Percentiles rank a stretch among this genome's conserved stretches.
phyloP scores from a whole-genome alignment of 1,139 yeast genomes.

The Suhomyces coccinellae region DNA sequence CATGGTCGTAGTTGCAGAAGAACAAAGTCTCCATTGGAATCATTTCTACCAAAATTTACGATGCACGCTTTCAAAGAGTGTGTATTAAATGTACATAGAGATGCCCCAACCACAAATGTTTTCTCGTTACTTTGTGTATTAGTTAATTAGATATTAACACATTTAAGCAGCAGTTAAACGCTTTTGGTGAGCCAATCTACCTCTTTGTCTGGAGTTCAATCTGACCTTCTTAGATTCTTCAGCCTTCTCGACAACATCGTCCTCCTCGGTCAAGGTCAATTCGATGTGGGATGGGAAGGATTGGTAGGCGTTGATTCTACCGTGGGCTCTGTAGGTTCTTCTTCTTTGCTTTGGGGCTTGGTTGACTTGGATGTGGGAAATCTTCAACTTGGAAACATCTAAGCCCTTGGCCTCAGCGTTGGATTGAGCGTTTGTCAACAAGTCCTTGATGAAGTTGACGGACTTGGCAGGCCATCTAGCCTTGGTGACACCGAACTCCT shows the following conservation, averaged over 20 bases:
- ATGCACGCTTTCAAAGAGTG: conserved; percentile 6
- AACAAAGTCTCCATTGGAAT: too few species aligned
- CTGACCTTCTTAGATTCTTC: conserved; percentile 78
- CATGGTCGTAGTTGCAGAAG: too few species aligned
- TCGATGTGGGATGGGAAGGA: conserved; percentile 99
- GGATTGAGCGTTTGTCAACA: conserved; percentile 96
- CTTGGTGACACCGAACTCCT: conserved; percentile 99
- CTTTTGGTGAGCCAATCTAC: conserved; percentile 90
- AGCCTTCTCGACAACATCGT: conserved; percentile 92
- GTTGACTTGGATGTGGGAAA: conserved; percentile 99
- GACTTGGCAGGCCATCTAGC: conserved; percentile 99
- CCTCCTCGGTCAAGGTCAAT: conserved; percentile 93
- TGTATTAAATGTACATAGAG: conserved; percentile 14
- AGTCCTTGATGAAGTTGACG: conserved; percentile 91
- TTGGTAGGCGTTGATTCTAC: conserved; percentile 99
- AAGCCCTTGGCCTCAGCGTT: conserved; percentile 99
- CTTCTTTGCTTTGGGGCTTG: conserved; percentile 99
- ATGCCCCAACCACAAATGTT: conserved; percentile 5
- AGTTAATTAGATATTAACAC: conserved; percentile 14
- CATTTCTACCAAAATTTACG: background rate
- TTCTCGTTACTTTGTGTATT: conserved; percentile 14
- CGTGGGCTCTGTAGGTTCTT: conserved; percentile 99
- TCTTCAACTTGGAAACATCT: conserved; percentile 89
- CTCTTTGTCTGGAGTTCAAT: conserved; percentile 88
- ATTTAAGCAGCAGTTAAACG: conserved; percentile 40